phyloP scores from a whole-genome alignment of 768 basidiomycete species.

The Boletus huronensis region DNA sequence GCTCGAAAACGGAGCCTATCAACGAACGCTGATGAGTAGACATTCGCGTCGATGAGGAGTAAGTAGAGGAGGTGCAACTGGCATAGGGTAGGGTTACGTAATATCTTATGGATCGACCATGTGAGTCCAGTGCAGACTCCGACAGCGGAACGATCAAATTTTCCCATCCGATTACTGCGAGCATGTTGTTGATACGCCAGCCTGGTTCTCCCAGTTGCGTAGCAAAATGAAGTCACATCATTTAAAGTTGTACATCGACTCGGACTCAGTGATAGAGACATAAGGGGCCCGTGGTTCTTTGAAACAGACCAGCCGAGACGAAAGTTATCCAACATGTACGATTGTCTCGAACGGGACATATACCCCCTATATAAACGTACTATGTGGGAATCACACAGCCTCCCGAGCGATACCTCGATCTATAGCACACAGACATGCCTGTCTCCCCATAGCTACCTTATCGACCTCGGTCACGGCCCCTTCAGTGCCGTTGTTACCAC shows the following conservation, averaged over 20 bases:
- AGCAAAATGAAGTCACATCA: not conserved
- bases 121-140: too few relatives aligned
- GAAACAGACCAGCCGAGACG: not conserved
- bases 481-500: not conserved
- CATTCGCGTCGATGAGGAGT: conserved; percentile 12
- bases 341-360: not conserved
- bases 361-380: not conserved
- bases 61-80: not conserved
- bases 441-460: not conserved
- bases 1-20: conserved; percentile 48
- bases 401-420: not conserved
- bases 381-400: not conserved
- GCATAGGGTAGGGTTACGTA: conserved; percentile 15
- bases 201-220: not conserved
- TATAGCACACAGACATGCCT: not conserved
- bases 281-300: too few relatives aligned
- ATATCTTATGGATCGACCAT: not conserved
- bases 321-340: not conserved
- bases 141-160: too few relatives aligned
- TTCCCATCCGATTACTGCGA: not conserved
- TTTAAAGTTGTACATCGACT: not conserved
- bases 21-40: conserved; percentile 27
- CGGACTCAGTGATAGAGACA: not conserved
- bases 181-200: not conserved
- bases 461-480: not conserved